Conservation (phyloP, 2,329 filamentous ascomycete species). For the Monosporascus sp. region DNA sequence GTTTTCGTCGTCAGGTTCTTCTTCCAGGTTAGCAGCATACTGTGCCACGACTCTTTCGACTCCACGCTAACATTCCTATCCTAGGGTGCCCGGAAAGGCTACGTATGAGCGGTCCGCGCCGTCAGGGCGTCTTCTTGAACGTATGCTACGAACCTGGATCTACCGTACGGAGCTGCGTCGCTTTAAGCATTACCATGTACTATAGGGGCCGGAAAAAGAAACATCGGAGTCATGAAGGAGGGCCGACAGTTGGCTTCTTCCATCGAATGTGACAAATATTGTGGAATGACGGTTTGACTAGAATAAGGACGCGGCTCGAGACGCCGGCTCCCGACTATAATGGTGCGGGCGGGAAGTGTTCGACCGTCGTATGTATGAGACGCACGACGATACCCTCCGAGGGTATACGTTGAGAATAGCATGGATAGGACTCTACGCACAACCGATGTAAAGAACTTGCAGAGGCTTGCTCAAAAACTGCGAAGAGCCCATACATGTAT, state of each 20-base stretch:
- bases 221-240: not conserved
- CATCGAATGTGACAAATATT: constrained; percentile 10
- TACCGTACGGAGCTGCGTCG: constrained; percentile 7
- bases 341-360: too few relatives aligned
- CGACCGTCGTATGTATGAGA: too few relatives aligned
- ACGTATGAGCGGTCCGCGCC: constrained; percentile 46
- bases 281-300: not conserved
- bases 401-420: too few relatives aligned
- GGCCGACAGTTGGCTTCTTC: constrained; percentile 6
- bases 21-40: constrained; percentile 67
- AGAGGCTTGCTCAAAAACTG: too few relatives aligned
- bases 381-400: too few relatives aligned
- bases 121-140: constrained; percentile 14
- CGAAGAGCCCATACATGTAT: too few relatives aligned
- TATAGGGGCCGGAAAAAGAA: constrained; percentile 19
- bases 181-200: constrained; percentile 14
- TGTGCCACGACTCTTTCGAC: constrained; percentile 9
- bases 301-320: too few relatives aligned
- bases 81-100: constrained; percentile 62
- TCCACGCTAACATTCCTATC: constrained; percentile 5
- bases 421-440: too few relatives aligned
- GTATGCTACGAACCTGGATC: constrained; percentile 16
- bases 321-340: too few relatives aligned
- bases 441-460: too few relatives aligned
- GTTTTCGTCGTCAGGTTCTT: constrained; percentile 98